These are phyloP conservation scores for Trichoderma aggressivum DNA, from an alignment of 2,329 filamentous ascomycete genomes.

Conservation along the genomic window DNA sequence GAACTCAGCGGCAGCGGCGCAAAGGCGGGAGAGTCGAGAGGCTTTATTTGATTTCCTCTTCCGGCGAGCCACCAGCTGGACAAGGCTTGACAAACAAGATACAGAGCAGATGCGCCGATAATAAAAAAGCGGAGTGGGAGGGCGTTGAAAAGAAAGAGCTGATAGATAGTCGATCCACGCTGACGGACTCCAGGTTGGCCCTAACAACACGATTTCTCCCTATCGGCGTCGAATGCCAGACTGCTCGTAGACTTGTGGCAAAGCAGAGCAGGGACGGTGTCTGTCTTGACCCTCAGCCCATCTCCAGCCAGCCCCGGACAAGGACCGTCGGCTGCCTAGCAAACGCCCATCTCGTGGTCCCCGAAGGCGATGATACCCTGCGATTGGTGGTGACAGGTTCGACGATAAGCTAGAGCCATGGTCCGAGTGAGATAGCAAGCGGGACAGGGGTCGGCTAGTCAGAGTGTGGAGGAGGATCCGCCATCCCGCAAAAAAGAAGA, in stretches of 20 bases:
- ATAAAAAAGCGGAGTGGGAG: neutral
- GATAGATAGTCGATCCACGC: neutral
- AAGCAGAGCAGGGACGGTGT: neutral
- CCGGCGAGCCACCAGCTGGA: neutral
- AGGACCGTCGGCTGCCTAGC: neutral
- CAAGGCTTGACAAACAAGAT: neutral
- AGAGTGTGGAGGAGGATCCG: constrained; percentile 10
- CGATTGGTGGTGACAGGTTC: neutral
- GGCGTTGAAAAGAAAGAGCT: neutral
- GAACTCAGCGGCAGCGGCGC: constrained; percentile 5
- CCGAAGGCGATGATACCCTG: neutral
- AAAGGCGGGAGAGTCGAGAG: constrained; percentile 4
- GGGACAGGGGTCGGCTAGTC: neutral
- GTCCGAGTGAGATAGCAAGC: neutral
- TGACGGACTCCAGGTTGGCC: neutral
- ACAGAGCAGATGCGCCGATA: neutral
- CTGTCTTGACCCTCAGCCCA: neutral
- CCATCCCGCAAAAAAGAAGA: constrained; percentile 3
- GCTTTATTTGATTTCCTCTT: constrained; percentile 15
- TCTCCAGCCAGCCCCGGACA: neutral
- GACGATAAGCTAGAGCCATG: neutral
- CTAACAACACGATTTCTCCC: neutral
- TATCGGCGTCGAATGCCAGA: neutral
- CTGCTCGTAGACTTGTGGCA: neutral
- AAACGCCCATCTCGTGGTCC: neutral